Evolutionary conservation across 2,329 filamentous ascomycete species (phyloP).

Genomic region (Fulvia fulva): DNA sequence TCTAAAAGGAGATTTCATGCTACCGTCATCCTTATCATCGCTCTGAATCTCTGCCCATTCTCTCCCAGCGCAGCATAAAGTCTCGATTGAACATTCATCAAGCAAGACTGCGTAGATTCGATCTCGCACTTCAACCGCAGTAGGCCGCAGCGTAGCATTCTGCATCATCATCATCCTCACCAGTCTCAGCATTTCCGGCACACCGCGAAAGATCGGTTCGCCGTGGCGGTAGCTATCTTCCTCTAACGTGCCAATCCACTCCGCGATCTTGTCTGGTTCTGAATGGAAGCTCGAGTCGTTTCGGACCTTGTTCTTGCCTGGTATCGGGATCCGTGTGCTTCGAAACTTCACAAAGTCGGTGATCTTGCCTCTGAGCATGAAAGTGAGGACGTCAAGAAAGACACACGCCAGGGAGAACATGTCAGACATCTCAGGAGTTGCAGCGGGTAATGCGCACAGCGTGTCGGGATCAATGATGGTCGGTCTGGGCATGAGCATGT

Average conservation of each 20-base stretch:
- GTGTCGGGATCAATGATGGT: slow-evolving; percentile 41
- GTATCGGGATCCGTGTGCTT: slow-evolving; percentile 51
- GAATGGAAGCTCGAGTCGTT: slow-evolving; percentile 68
- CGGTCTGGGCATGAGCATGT: slow-evolving; percentile 21
- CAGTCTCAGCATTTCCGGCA: slow-evolving; percentile 41
- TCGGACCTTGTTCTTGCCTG: slow-evolving; percentile 17
- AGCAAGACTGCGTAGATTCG: slow-evolving; percentile 30
- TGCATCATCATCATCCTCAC: slow-evolving; percentile 41
- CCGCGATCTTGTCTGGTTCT: slow-evolving; percentile 64
- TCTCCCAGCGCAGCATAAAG: slow-evolving; percentile 29
- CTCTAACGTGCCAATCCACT: slow-evolving; percentile 58
- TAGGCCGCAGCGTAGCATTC: slow-evolving; percentile 40
- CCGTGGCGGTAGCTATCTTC: slow-evolving; percentile 23
- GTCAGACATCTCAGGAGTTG: slow-evolving; percentile 51
- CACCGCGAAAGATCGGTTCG: slow-evolving; percentile 35
- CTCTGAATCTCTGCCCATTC: slow-evolving; percentile 21
- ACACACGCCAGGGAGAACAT: slow-evolving; percentile 71
- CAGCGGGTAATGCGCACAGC: slow-evolving; percentile 38
- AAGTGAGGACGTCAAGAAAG: slow-evolving; percentile 66
- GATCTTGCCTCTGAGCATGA: slow-evolving; percentile 64
- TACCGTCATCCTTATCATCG: slow-evolving; percentile 7
- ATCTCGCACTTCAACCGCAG: slow-evolving; percentile 40
- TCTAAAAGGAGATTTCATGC: slow-evolving; percentile 5
- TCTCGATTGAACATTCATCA: slow-evolving; percentile 27
- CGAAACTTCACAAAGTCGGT: slow-evolving; percentile 65